Evolutionary conservation across 1,139 yeast genomes (phyloP).

Genomic region (Hyphopichia fennica): DNA sequence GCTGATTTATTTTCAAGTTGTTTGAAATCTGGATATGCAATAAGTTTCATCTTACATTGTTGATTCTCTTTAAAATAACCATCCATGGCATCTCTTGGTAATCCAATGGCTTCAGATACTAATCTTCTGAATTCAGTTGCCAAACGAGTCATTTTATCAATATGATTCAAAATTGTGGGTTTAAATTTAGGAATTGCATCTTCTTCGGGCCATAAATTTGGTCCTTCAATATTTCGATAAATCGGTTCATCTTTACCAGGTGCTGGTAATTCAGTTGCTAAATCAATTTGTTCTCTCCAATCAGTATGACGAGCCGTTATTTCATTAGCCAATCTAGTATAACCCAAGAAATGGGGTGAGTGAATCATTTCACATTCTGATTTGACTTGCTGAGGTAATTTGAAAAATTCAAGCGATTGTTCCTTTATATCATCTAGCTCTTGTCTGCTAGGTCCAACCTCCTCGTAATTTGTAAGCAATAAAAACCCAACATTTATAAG

Average conservation of each 20-base stretch:
- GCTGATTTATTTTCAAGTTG: slow-evolving; percentile 28
- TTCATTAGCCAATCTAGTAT: slow-evolving; percentile 65
- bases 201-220: slow-evolving; percentile 60
- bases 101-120: slow-evolving; percentile 56
- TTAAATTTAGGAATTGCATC: slow-evolving; percentile 50
- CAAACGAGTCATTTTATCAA: slow-evolving; percentile 47
- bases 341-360: slow-evolving; percentile 68
- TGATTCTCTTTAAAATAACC: slow-evolving; percentile 51
- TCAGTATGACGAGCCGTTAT: slow-evolving; percentile 60
- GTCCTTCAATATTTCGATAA: slow-evolving; percentile 63
- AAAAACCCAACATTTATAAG: slow-evolving; percentile 63
- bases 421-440: slow-evolving; percentile 42
- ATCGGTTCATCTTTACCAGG: slow-evolving; percentile 38
- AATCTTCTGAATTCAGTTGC: slow-evolving; percentile 43
- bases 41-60: slow-evolving; percentile 55
- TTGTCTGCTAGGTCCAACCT: slow-evolving; percentile 29
- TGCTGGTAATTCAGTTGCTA: slow-evolving; percentile 58
- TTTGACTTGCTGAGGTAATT: slow-evolving; percentile 53
- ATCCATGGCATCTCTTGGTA: slow-evolving; percentile 45
- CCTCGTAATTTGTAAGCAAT: slow-evolving; percentile 39
- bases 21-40: slow-evolving; percentile 47
- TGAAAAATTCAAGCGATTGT: slow-evolving; percentile 51
- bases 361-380: slow-evolving; percentile 57
- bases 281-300: slow-evolving; percentile 68
- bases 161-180: slow-evolving; percentile 43